A percentile compares a stretch with the other conserved stretches of the same genome.
These are phyloP conservation scores for Cinchona pubescens DNA, from an alignment of 257 asterid genomes.

Conservation along the genomic window DNA sequence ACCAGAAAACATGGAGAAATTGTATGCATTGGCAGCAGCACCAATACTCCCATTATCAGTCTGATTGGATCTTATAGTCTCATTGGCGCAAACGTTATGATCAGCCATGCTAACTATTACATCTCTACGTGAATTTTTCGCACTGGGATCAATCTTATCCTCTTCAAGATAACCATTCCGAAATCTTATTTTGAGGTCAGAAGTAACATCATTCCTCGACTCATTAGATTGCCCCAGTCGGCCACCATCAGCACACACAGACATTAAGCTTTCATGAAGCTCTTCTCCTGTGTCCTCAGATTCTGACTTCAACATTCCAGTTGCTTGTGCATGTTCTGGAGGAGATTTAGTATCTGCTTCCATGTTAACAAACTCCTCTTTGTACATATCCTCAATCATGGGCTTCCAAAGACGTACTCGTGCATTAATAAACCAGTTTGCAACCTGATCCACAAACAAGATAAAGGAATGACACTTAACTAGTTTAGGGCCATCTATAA, in stretches of 20 bases:
- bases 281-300: slow-evolving; percentile 41
- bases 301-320: slow-evolving; percentile 36
- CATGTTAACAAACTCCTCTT: slow-evolving; percentile 63
- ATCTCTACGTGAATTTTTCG: slow-evolving; percentile 18
- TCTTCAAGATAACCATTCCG: slow-evolving; percentile 31
- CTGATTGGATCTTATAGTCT: slow-evolving; percentile 20
- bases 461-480: slow-evolving; percentile 9
- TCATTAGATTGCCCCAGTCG: slow-evolving; percentile 26
- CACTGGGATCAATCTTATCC: slow-evolving; percentile 26
- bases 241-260: slow-evolving; percentile 26
- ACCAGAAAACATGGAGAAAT: slow-evolving; percentile 26
- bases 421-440: slow-evolving; percentile 88
- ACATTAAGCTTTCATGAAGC: slow-evolving; percentile 29
- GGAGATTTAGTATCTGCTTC: slow-evolving; percentile 48
- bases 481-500: slow-evolving; percentile 1
- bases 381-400: slow-evolving; percentile 84
- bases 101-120: slow-evolving; percentile 16
- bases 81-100: slow-evolving; percentile 12
- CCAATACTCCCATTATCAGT: slow-evolving; percentile 18
- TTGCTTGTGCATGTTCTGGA: slow-evolving; percentile 33
- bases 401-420: slow-evolving; percentile 89
- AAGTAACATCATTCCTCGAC: slow-evolving; percentile 21
- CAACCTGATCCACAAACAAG: slow-evolving; percentile 44
- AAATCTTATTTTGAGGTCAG: slow-evolving; percentile 28
- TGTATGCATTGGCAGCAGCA: slow-evolving; percentile 17